phyloP scores from a whole-genome alignment of 345 rosid species.

The Eucalyptus pauciflora region DNA sequence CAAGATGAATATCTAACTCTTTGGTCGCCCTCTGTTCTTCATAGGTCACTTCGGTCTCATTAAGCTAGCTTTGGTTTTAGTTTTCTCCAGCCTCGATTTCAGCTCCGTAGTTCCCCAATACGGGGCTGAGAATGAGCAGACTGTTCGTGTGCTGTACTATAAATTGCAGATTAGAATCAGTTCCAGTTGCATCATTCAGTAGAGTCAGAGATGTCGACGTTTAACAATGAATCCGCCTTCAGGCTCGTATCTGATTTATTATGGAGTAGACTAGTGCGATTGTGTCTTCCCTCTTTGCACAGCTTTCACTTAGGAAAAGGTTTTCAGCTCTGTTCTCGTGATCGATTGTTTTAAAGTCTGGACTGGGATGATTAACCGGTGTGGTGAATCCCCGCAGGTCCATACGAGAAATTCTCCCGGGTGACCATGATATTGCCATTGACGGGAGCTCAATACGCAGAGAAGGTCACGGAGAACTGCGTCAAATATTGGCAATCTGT shows the following conservation, averaged over 20 bases:
- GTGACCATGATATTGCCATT: slow-evolving; percentile 5
- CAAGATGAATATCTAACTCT: background rate
- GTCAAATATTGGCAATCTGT: slow-evolving; percentile 56
- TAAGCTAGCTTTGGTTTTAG: background rate
- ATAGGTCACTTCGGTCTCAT: background rate
- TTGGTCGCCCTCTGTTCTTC: background rate
- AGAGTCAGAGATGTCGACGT: background rate
- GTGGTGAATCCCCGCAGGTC: background rate
- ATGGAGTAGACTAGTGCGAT: background rate
- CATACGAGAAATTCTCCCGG: background rate
- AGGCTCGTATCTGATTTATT: background rate
- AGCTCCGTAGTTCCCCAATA: background rate
- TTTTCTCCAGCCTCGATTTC: background rate
- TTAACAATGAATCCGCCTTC: background rate
- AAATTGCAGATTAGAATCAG: background rate
- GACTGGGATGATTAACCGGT: background rate
- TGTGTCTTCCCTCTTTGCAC: background rate
- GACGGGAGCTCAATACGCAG: slow-evolving; percentile 35
- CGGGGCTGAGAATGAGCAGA: background rate
- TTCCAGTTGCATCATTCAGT: background rate
- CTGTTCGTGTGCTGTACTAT: background rate
- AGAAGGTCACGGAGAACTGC: slow-evolving; percentile 73
- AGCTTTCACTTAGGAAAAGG: background rate
- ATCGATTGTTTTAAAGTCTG: background rate
- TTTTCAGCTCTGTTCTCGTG: background rate